A percentile compares a stretch with the other conserved stretches of the same genome.
Conservation (phyloP, 495 filamentous ascomycete genomes). For the Xylaria grammica region DNA sequence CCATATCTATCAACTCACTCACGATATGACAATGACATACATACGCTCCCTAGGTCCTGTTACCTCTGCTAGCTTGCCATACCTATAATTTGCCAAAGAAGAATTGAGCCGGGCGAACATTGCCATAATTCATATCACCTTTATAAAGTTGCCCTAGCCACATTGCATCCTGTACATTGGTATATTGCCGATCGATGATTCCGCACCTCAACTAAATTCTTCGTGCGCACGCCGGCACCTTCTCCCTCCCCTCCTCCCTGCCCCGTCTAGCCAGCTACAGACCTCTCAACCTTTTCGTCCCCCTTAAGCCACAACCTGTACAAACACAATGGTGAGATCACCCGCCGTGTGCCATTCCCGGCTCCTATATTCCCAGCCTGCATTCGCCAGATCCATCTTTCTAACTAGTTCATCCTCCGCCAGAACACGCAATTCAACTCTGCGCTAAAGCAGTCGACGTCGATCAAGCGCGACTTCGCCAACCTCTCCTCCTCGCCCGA, state of each 20-base stretch:
- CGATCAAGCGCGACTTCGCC: conserved; percentile 84
- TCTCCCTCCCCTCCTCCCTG: neutral
- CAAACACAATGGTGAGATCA: conserved; percentile 8
- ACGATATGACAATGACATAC: too few relatives aligned
- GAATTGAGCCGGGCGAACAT: too few relatives aligned
- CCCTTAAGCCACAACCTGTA: neutral
- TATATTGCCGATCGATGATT: neutral
- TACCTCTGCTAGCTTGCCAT: too few relatives aligned
- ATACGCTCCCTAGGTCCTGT: too few relatives aligned
- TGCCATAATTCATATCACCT: too few relatives aligned
- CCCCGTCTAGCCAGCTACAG: too few relatives aligned
- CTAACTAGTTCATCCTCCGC: neutral
- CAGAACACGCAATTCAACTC: conserved; percentile 95
- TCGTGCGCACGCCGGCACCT: neutral
- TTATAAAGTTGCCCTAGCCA: neutral
- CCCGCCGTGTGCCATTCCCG: neutral
- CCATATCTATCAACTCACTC: too few relatives aligned
- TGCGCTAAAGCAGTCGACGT: conserved; percentile 88
- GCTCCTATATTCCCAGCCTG: too few relatives aligned
- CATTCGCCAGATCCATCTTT: neutral
- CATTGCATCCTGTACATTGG: neutral
- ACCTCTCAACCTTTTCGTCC: neutral
- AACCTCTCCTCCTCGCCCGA: conserved; percentile 68
- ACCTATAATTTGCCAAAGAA: too few relatives aligned
- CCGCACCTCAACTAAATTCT: neutral